Conservation (phyloP, 768 basidiomycete species). For the Rhizopogon sp. region DNA sequence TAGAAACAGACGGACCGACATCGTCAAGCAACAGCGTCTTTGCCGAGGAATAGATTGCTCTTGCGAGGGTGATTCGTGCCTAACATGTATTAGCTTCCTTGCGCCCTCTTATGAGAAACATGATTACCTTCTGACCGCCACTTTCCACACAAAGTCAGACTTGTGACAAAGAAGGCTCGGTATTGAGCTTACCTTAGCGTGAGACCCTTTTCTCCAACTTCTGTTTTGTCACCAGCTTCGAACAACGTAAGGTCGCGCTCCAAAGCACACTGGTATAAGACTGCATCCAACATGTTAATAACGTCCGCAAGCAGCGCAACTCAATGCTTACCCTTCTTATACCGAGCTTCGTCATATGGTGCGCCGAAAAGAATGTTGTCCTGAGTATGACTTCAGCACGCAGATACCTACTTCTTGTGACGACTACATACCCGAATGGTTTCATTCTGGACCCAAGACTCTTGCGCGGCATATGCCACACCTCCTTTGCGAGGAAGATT, state of each 20-base stretch:
- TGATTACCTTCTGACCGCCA: conserved; percentile 54
- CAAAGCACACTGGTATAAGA: conserved; percentile 36
- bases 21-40: conserved; percentile 69
- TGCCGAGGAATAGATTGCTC: conserved; percentile 57
- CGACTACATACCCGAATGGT: conserved; percentile 48
- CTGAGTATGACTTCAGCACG: conserved; percentile 13
- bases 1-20: conserved; percentile 26
- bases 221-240: conserved; percentile 60
- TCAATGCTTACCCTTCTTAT: conserved; percentile 30
- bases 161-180: background rate
- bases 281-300: conserved; percentile 10
- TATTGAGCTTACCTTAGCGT: conserved; percentile 35
- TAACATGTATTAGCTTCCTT: conserved; percentile 10
- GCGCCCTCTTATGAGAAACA: background rate
- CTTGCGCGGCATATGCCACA: conserved; percentile 78
- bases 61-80: conserved; percentile 50
- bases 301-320: background rate
- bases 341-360: conserved; percentile 36
- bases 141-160: conserved; percentile 12
- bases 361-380: conserved; percentile 44
- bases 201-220: conserved; percentile 68
- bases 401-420: background rate
- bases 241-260: conserved; percentile 41
- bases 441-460: conserved; percentile 82
- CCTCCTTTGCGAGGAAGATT: conserved; percentile 65